These are phyloP conservation scores for Talaromyces rugulosus DNA, from an alignment of 2,329 filamentous ascomycete genomes.

Conservation along the genomic window DNA sequence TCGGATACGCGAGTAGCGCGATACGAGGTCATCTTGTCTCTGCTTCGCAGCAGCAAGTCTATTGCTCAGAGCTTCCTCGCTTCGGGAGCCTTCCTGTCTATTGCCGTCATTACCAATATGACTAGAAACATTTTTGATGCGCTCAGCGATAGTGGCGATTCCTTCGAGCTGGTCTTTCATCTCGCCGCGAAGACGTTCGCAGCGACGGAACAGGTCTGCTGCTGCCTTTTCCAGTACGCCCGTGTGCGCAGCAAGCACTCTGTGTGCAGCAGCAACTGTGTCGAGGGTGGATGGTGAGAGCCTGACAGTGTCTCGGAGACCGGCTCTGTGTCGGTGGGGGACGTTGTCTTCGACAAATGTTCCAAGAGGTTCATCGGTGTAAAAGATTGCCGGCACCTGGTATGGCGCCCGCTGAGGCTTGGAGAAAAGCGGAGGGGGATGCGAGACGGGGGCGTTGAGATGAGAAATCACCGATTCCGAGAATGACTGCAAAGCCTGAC, in stretches of 20 bases:
- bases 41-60: constrained; percentile 38
- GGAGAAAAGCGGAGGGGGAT: not conserved
- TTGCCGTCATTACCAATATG: constrained; percentile 34
- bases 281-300: constrained; percentile 47
- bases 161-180: constrained; percentile 45
- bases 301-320: constrained; percentile 43
- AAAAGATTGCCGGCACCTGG: constrained; percentile 38
- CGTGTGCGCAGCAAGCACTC: constrained; percentile 44
- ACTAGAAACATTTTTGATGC: constrained; percentile 40
- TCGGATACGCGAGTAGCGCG: constrained; percentile 42
- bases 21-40: constrained; percentile 36
- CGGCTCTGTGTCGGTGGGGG: constrained; percentile 38
- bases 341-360: constrained; percentile 41
- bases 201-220: constrained; percentile 50
- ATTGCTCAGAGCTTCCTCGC: constrained; percentile 32
- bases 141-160: constrained; percentile 42
- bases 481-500: constrained; percentile 24
- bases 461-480: constrained; percentile 24
- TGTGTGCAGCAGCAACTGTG: constrained; percentile 44
- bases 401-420: constrained; percentile 39
- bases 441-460: constrained; percentile 14
- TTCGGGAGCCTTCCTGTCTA: constrained; percentile 27
- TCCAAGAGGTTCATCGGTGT: constrained; percentile 33
- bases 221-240: constrained; percentile 43
- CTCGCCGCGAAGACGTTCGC: constrained; percentile 45